These are phyloP conservation scores for Lasiosphaeria ovina DNA, from an alignment of 495 filamentous ascomycete genomes.

Conservation along the genomic window DNA sequence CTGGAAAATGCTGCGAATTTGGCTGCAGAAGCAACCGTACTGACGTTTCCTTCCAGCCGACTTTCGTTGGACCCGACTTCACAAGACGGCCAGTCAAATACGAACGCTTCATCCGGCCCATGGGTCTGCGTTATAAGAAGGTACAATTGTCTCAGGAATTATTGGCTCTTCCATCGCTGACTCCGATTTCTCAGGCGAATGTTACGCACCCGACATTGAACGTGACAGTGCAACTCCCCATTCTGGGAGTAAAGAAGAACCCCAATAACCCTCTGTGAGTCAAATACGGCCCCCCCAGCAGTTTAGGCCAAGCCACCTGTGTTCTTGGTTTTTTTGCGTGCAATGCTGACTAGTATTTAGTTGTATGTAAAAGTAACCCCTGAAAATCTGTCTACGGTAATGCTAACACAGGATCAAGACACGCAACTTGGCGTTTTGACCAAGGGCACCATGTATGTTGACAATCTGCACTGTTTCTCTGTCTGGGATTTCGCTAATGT, in stretches of 20 bases:
- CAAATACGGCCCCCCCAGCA: not conserved
- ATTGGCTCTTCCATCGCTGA: not conserved
- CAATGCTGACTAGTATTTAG: constrained; percentile 5
- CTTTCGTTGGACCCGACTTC: constrained; percentile 80
- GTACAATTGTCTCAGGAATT: not conserved
- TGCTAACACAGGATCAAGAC: constrained; percentile 18
- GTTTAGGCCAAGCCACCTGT: not conserved
- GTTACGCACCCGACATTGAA: constrained; percentile 64
- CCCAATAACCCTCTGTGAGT: constrained; percentile 84
- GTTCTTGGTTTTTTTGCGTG: not conserved
- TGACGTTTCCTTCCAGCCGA: constrained; percentile 32
- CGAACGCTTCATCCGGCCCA: constrained; percentile 63
- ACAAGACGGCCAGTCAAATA: constrained; percentile 90
- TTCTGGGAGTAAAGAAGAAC: constrained; percentile 97
- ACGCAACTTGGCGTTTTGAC: constrained; percentile 93
- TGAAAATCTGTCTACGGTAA: not conserved
- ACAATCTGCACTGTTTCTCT: not conserved
- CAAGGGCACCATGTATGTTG: constrained; percentile 73
- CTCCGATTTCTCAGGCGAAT: constrained; percentile 53
- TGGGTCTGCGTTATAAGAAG: constrained; percentile 90
- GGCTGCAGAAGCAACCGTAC: constrained; percentile 2
- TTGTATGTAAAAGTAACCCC: constrained; percentile 2
- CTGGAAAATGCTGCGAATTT: not conserved
- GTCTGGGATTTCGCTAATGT: constrained; percentile 1
- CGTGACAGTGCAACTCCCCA: constrained; percentile 76